A percentile compares a stretch with the other conserved stretches of the same genome.
These are phyloP conservation scores for Silene vulgaris DNA, from an alignment of 179 eudicot species.

Conservation along the genomic window DNA sequence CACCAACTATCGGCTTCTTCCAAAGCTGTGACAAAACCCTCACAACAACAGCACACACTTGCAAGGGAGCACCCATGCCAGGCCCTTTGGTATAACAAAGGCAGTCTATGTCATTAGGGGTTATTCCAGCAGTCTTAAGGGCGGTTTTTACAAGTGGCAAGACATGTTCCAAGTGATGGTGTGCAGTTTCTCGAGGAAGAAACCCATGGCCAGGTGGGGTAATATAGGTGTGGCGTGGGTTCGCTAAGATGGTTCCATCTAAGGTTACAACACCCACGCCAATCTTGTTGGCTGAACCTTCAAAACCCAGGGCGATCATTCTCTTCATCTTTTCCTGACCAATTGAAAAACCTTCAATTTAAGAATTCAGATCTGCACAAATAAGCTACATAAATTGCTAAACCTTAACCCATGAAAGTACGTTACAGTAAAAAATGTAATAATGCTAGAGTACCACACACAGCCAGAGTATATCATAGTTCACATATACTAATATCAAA, in stretches of 20 bases:
- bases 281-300: slow-evolving; percentile 93
- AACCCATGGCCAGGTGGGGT: slow-evolving; percentile 97
- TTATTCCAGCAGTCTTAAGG: slow-evolving; percentile 48
- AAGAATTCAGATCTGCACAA: background rate
- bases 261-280: slow-evolving; percentile 87
- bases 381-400: background rate
- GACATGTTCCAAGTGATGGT: slow-evolving; percentile 74
- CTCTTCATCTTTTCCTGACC: slow-evolving; percentile 31
- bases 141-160: slow-evolving; percentile 71
- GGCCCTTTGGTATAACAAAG: slow-evolving; percentile 96
- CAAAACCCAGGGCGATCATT: slow-evolving; percentile 79
- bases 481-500: no score
- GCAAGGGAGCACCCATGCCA: slow-evolving; percentile 90
- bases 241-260: slow-evolving; percentile 76
- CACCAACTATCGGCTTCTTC: slow-evolving; percentile 88
- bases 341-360: background rate
- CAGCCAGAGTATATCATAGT: no score
- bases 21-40: slow-evolving; percentile 78
- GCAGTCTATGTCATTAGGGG: slow-evolving; percentile 63
- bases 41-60: slow-evolving; percentile 74
- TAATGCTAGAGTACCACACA: background rate
- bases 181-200: slow-evolving; percentile 92
- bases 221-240: slow-evolving; percentile 86
- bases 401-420: background rate
- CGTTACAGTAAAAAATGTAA: background rate